phyloP scores from a whole-genome alignment of 2,329 filamentous ascomycete genomes.

The Xylaria sp. region DNA sequence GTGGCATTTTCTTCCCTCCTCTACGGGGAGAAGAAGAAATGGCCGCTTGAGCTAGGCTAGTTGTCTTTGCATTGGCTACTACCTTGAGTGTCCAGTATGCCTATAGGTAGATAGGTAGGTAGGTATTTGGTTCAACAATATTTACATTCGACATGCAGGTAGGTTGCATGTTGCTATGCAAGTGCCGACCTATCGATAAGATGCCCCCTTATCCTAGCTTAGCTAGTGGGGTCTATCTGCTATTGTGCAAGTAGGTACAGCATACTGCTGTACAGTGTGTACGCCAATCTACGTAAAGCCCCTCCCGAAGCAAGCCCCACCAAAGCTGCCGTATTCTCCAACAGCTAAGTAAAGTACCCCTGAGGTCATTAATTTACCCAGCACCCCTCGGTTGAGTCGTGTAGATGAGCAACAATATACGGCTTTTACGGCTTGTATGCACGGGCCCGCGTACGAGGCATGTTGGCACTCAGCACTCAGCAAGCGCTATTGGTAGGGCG shows the following conservation, averaged over 20 bases:
- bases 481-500: neutral
- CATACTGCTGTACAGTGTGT: no score
- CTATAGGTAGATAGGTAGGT: neutral
- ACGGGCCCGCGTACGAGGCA: neutral
- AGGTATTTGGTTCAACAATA: constrained; percentile 17
- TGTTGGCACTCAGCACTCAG: neutral
- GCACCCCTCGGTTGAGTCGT: neutral
- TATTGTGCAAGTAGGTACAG: no score
- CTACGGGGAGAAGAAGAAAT: neutral
- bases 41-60: neutral
- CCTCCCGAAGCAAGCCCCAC: no score
- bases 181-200: constrained; percentile 18
- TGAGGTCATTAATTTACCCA: neutral
- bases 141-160: constrained; percentile 27
- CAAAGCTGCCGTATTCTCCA: neutral
- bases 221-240: no score
- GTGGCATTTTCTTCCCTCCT: constrained; percentile 42
- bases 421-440: constrained; percentile 2
- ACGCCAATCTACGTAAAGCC: no score
- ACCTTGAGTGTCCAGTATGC: neutral
- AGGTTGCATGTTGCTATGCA: constrained; percentile 29
- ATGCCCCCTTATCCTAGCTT: neutral
- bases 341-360: neutral
- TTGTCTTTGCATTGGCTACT: neutral
- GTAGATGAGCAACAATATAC: constrained; percentile 14